Evolutionary conservation across 768 basidiomycete genomes (phyloP), one percentile per base, ranked within the genome.

Genomic region (Xerocomellus dryophilus): DNA sequence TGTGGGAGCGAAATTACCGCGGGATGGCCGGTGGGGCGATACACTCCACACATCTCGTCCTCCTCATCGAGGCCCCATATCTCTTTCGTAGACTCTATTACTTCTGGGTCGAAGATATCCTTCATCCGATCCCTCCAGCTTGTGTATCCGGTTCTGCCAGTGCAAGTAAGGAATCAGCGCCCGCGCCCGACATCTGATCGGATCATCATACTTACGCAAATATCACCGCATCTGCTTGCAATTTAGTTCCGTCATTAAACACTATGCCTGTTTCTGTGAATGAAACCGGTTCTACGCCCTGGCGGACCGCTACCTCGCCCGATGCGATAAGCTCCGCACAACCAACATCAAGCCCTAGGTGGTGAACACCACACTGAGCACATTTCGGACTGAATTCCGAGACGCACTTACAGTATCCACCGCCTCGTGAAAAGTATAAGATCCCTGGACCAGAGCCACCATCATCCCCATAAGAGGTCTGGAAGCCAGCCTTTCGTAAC

Each of bases 11-110:
- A 7, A 10, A 15, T 32, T 35, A 53, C 52, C 46, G 38, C 46
- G 23, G 52, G 52, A 53, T 53, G 41, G 5, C 52, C 52, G 2
- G 52, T 41, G 6, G 52, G 52, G 39, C 52, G 52, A 49, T 40
- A 53, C 31, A 4, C 45, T 18, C 52, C 52, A 8, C 52, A 41
- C 31, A 53, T 40, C 31, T 53, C 46, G 31, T 34, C 52, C 23
- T 47, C 42, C 10, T 53, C 52, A 18, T 51, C 43, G 20, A 46
- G 50, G 7, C 50, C 34, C 50, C 50, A 51, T 35, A 51, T 51
- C 17, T 51, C 50, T 15, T 51, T 51, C 25, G 50, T 53, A 17
- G 45, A 53, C 38, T 53, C 31, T 15, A 49, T 7, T 18, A 53
- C 46, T 17, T 34, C 39, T 17, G 17, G 11, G 3, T 40, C 31